These are phyloP conservation scores for Suillus luteus DNA, from an alignment of 768 basidiomycete genomes.

Conservation along the genomic window DNA sequence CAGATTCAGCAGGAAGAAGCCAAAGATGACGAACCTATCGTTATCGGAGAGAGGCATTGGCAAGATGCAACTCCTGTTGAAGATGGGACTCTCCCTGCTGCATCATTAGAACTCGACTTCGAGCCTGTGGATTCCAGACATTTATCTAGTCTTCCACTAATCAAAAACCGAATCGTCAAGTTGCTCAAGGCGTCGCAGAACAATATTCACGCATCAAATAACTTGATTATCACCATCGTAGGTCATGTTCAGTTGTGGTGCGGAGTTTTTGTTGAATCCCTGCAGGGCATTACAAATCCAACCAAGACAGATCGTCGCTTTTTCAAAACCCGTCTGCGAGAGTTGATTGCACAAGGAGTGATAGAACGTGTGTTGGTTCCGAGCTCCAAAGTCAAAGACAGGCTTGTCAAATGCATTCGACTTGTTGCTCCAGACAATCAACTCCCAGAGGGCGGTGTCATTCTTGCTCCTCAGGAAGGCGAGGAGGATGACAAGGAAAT, in stretches of 20 bases:
- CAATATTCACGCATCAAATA: constrained; percentile 68
- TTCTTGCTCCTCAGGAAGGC: constrained; percentile 34
- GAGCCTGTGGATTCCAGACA: constrained; percentile 78
- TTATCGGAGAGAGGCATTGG: constrained; percentile 16
- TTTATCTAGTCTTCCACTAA: constrained; percentile 70
- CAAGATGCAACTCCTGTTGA: constrained; percentile 18
- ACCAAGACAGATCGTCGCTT: constrained; percentile 80
- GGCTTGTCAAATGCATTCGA: constrained; percentile 65
- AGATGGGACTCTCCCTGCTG: constrained; percentile 23
- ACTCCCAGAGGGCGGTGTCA: constrained; percentile 37
- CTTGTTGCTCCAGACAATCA: constrained; percentile 48
- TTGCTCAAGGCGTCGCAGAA: constrained; percentile 72
- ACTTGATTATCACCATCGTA: constrained; percentile 78
- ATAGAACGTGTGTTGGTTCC: constrained; percentile 78
- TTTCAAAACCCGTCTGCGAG: constrained; percentile 73
- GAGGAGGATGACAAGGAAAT: constrained; percentile 44
- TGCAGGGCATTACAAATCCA: constrained; percentile 74
- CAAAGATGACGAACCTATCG: constrained; percentile 32
- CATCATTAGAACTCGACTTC: constrained; percentile 47
- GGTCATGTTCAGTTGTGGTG: constrained; percentile 27
- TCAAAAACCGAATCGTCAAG: constrained; percentile 71
- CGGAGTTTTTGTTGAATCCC: neutral
- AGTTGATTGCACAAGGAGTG: constrained; percentile 69
- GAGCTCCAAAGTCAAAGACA: constrained; percentile 49
- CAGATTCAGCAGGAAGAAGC: constrained; percentile 72